These are phyloP conservation scores for Periconia digitata DNA, from an alignment of 2,329 filamentous ascomycete genomes.

Conservation along the genomic window DNA sequence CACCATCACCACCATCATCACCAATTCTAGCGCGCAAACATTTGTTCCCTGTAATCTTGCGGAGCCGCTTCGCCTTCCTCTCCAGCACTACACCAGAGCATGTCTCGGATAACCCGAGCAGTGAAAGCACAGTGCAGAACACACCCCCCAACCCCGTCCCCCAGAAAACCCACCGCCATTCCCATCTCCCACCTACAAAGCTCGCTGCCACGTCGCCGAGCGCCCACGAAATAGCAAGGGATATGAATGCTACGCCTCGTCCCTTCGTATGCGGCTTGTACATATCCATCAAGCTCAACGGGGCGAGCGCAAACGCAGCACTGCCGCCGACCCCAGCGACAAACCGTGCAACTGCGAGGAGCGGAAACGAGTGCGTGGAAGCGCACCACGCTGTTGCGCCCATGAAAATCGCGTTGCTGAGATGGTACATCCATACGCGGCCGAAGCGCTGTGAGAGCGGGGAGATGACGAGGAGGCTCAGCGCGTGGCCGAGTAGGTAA, in stretches of 20 bases:
- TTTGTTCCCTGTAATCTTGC: background rate
- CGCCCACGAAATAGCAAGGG: constrained; percentile 24
- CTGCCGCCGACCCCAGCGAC: constrained; percentile 47
- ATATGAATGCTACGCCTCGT: constrained; percentile 28
- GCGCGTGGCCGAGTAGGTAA: constrained; percentile 58
- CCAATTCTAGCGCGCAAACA: background rate
- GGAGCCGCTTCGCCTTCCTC: background rate
- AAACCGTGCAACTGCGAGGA: constrained; percentile 49
- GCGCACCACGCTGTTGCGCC: constrained; percentile 46
- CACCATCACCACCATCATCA: too few species aligned
- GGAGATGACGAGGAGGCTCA: constrained; percentile 66
- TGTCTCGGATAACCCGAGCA: background rate
- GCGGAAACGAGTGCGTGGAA: constrained; percentile 46
- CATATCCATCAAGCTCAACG: constrained; percentile 41
- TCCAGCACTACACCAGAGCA: background rate
- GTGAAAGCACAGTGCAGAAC: background rate
- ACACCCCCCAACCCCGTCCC: constrained; percentile 37
- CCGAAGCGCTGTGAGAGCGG: constrained; percentile 60
- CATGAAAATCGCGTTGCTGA: constrained; percentile 39
- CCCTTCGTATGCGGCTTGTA: constrained; percentile 18
- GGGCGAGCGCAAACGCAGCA: constrained; percentile 46
- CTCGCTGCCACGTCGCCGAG: constrained; percentile 38
- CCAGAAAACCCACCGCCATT: constrained; percentile 54
- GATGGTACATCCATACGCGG: constrained; percentile 38
- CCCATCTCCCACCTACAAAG: constrained; percentile 45